Conservation (phyloP, 495 filamentous ascomycete genomes). For the Aspergillus ellipticus region DNA sequence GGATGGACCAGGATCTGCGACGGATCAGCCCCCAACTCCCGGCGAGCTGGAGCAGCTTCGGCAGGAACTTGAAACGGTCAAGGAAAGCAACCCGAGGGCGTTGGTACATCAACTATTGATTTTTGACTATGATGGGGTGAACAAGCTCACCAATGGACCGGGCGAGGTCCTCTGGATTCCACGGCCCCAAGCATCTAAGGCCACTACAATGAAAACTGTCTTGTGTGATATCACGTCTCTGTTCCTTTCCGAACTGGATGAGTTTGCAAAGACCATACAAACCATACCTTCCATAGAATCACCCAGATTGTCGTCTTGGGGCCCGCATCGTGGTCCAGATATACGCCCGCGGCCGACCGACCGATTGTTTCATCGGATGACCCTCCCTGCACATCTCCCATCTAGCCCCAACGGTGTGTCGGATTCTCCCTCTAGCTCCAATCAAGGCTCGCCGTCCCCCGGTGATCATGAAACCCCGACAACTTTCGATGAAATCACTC, state of each 20-base stretch:
- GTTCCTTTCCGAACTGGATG: constrained; percentile 82
- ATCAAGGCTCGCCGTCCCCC: constrained; percentile 41
- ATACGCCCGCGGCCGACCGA: constrained; percentile 44
- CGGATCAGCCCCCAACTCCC: constrained; percentile 29
- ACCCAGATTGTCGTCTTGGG: constrained; percentile 51
- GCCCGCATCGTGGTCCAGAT: constrained; percentile 43
- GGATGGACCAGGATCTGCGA: constrained; percentile 8
- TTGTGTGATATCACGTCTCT: constrained; percentile 87
- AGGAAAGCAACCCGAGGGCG: constrained; percentile 66
- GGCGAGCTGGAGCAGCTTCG: constrained; percentile 59
- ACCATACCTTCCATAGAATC: constrained; percentile 76
- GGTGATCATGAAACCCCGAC: constrained; percentile 56
- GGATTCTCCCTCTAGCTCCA: constrained; percentile 51
- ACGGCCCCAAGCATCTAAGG: constrained; percentile 62
- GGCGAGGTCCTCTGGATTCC: constrained; percentile 66
- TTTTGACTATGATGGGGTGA: constrained; percentile 60
- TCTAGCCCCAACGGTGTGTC: constrained; percentile 49
- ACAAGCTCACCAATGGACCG: constrained; percentile 40
- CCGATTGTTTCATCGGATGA: constrained; percentile 63
- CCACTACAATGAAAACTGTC: constrained; percentile 90
- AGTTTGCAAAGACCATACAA: constrained; percentile 80
- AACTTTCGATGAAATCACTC: constrained; percentile 68
- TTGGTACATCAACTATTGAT: constrained; percentile 75
- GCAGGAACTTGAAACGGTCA: constrained; percentile 53
- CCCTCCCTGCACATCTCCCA: constrained; percentile 64